Conservation (phyloP, 1,139 yeast species). For the Taphrina flavorubra region DNA sequence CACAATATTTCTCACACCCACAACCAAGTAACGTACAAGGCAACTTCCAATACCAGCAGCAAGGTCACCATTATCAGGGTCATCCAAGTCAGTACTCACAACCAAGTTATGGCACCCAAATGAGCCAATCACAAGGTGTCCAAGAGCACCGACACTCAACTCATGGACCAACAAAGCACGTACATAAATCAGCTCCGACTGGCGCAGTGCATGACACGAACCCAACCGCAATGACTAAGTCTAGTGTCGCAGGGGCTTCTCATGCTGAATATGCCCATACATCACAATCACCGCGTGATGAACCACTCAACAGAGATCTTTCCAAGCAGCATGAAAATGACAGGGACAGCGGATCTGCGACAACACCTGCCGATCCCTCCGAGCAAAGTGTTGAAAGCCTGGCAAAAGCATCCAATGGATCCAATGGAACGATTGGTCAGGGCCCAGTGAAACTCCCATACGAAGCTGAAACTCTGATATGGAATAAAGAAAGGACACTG, state of each 20-base stretch:
- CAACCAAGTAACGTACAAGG: neutral
- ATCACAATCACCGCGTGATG: neutral
- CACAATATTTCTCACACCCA: neutral
- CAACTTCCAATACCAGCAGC: neutral
- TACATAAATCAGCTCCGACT: neutral
- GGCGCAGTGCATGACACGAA: neutral
- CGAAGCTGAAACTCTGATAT: constrained; percentile 22
- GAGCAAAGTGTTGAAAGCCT: neutral
- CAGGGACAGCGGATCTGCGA: neutral
- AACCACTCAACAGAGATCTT: neutral
- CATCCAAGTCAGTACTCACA: neutral
- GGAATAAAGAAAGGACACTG: constrained; percentile 43
- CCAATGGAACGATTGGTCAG: neutral
- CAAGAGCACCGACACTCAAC: neutral
- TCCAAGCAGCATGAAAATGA: neutral
- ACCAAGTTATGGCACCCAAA: neutral
- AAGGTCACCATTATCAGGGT: neutral
- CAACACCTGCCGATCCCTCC: neutral
- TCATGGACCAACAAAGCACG: neutral
- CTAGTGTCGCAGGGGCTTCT: neutral
- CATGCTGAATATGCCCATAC: neutral
- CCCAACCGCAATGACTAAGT: neutral
- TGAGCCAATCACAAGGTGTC: neutral
- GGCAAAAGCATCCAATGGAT: neutral
- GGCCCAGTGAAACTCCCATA: constrained; percentile 21